Evolutionary conservation across 169 alveolate genomes (phyloP), one percentile per base, ranked within the genome.

Genomic region (Plasmodium billcollinsi): DNA sequence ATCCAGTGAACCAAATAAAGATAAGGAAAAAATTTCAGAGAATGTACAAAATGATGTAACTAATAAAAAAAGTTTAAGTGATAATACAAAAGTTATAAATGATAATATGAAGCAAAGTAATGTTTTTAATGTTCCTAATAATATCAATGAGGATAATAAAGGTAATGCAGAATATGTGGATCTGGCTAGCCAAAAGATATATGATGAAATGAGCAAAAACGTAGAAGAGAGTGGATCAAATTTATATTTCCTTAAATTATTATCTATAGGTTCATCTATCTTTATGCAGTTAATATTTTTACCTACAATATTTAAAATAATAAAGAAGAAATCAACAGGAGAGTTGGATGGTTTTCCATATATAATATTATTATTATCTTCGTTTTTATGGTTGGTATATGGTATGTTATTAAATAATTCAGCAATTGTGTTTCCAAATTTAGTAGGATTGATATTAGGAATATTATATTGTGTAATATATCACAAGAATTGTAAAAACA

Each of bases 341-440:
- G 93, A 80, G 39, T 73, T 92, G 43, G 92, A 91, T 58, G 89
- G 93, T 14, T 73, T 93, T 18, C 83, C 88, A 47, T 93, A 89
- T 71, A 89, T 92, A 18, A 91, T 93, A 7, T 72, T 90, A 45
- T 92, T 93, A 14, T 88, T 91, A 73, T 88, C 96, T 21, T 80
- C 89, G 5, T 90, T 92, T 88, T 85, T 92, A 26, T 93, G 95
- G 95, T 73, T 94, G 21, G 93, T 93, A 3, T 93, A 93, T 80
- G 96, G 95, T 0, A 59, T 76, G 20, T 52, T 93, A 21, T 26
- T 92, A 66, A 74, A 49, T 47, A 93, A 93, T 66, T 50, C 88
- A 14, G 88, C 93, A 8, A 88, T 93, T 80, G 75, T 93, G 0
- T 52, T 92, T 39, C 92, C 95, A 0, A 93, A 89, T 56, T 52